These are phyloP conservation scores for Neofusicoccum ribis DNA, from an alignment of 2,329 filamentous ascomycete species.

Conservation along the genomic window DNA sequence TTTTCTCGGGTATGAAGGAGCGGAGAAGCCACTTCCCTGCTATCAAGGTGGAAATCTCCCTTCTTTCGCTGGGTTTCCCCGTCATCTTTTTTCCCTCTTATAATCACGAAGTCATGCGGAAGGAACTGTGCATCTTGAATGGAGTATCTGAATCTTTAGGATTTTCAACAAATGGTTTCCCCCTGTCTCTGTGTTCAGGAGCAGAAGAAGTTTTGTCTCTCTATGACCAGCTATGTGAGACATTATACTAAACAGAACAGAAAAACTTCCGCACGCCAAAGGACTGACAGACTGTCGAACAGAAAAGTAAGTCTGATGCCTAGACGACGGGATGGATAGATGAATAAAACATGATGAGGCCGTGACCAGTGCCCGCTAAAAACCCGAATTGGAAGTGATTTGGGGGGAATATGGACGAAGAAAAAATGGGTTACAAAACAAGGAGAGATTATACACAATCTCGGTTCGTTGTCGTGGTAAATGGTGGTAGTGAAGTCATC, in stretches of 20 bases:
- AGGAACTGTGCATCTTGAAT: no score
- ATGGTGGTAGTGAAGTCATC: not conserved
- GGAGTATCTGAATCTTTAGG: not conserved
- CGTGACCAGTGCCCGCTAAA: not conserved
- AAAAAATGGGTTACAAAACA: not conserved
- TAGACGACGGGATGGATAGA: not conserved
- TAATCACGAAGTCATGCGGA: no score
- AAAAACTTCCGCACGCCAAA: not conserved
- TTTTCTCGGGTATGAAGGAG: no score
- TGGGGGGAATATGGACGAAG: not conserved
- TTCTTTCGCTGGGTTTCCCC: no score
- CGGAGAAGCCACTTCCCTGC: no score
- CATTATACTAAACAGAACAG: not conserved
- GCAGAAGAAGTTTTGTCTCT: not conserved
- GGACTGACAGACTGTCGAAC: not conserved
- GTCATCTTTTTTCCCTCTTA: no score
- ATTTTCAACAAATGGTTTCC: not conserved
- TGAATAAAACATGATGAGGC: not conserved
- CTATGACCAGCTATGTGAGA: not conserved
- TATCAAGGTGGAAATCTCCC: no score
- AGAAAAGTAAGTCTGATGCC: not conserved
- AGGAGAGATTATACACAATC: slow-evolving; percentile 10
- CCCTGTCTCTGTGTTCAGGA: not conserved
- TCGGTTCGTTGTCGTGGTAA: not conserved
- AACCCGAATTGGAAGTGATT: not conserved